These are phyloP conservation scores for Articulospora tetracladia DNA, from an alignment of 495 filamentous ascomycete genomes.

Conservation along the genomic window DNA sequence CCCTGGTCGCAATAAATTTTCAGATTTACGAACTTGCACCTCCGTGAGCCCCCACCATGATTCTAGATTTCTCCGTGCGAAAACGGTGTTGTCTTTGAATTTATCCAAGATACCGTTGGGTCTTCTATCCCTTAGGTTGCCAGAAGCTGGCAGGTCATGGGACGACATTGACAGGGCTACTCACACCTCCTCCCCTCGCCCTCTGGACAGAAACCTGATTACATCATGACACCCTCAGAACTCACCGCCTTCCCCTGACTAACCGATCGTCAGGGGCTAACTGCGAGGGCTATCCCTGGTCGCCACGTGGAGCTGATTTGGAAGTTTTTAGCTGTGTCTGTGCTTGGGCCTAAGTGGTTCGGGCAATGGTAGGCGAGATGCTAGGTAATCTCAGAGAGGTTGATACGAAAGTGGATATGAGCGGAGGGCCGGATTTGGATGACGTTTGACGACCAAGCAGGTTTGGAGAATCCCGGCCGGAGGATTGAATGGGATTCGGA, in stretches of 20 bases:
- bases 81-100: background rate
- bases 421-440: too few relatives aligned
- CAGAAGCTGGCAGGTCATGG: too few relatives aligned
- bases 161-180: too few relatives aligned
- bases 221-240: background rate
- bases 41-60: background rate
- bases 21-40: background rate
- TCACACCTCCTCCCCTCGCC: too few relatives aligned
- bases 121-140: too few relatives aligned
- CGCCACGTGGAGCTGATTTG: background rate
- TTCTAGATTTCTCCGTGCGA: background rate
- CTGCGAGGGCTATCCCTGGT: background rate
- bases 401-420: too few relatives aligned
- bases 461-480: too few relatives aligned
- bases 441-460: too few relatives aligned
- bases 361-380: background rate
- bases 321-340: background rate
- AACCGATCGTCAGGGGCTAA: background rate
- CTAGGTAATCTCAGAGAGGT: background rate
- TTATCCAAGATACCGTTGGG: background rate
- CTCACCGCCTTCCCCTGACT: background rate
- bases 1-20: background rate
- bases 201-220: too few relatives aligned
- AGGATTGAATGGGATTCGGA: too few relatives aligned
- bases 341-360: background rate